Evolutionary conservation across 2,329 filamentous ascomycete genomes (phyloP).

Genomic region (Fusarium torreyae): DNA sequence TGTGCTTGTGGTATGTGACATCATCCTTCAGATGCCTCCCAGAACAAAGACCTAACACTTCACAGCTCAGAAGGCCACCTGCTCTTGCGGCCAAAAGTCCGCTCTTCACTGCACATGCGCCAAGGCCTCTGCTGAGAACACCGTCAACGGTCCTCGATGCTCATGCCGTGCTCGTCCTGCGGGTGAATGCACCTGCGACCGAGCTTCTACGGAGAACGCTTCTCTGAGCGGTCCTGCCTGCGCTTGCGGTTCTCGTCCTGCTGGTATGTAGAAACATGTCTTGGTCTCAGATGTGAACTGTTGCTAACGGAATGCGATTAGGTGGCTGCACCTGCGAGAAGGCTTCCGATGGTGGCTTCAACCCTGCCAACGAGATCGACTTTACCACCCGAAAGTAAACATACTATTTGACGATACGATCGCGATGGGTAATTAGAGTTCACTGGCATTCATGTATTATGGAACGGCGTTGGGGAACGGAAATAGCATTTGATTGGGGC

Average conservation of each 20-base stretch:
- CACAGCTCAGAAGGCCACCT: constrained; percentile 75
- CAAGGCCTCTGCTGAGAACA: constrained; percentile 83
- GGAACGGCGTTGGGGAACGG: constrained; percentile 42
- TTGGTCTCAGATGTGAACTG: not conserved
- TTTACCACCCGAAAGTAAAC: constrained; percentile 76
- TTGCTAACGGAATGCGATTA: constrained; percentile 51
- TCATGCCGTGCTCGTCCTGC: constrained; percentile 87
- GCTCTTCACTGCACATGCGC: constrained; percentile 90
- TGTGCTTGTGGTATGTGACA: constrained; percentile 71
- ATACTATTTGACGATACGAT: not conserved
- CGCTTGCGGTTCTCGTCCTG: constrained; percentile 81
- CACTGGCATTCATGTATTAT: constrained; percentile 28
- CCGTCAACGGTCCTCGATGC: constrained; percentile 79
- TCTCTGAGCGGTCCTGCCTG: constrained; percentile 74
- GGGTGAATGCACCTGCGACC: constrained; percentile 85
- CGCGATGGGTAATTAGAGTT: not conserved
- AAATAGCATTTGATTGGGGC: constrained; percentile 17
- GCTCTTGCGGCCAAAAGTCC: constrained; percentile 90
- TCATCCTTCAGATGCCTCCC: not conserved
- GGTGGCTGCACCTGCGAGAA: constrained; percentile 89
- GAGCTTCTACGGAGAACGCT: constrained; percentile 79
- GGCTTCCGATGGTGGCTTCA: constrained; percentile 71
- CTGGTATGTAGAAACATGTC: constrained; percentile 65
- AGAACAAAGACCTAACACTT: constrained; percentile 13
- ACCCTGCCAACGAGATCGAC: constrained; percentile 82